phyloP scores from a whole-genome alignment of 352 stramenopile genomes.

The Globisporangium cystogenes region DNA sequence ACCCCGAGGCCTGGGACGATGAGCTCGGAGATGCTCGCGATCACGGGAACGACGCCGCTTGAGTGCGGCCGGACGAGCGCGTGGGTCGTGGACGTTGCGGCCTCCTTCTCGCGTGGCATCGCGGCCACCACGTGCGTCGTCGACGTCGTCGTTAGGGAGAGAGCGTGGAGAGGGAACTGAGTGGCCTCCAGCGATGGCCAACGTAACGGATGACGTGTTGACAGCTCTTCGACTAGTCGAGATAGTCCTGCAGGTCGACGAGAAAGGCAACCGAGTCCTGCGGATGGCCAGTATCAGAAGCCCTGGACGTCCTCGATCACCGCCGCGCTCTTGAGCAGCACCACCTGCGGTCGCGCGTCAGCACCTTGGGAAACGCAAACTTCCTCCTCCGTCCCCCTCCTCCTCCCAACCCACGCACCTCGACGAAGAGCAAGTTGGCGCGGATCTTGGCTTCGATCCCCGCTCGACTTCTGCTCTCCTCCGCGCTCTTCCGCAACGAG shows the following conservation, averaged over 20 bases:
- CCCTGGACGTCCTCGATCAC: constrained; percentile 12
- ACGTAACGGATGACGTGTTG: no score
- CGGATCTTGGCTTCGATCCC: constrained; percentile 23
- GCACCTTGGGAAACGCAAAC: no score
- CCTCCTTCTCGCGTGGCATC: neutral
- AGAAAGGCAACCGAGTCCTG: no score
- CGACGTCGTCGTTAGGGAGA: neutral
- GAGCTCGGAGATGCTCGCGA: constrained; percentile 10
- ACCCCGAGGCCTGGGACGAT: constrained; percentile 10
- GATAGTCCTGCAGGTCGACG: no score
- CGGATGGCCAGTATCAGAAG: no score
- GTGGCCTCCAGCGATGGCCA: neutral
- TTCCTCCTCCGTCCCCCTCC: no score
- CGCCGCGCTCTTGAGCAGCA: constrained; percentile 9
- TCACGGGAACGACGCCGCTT: neutral
- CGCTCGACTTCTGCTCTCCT: constrained; percentile 3
- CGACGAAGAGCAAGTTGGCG: constrained; percentile 35
- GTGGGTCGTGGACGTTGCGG: neutral
- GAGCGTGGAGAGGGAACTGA: neutral
- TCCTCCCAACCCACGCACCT: no score
- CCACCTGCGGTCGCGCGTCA: constrained; percentile 1
- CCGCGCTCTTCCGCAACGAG: constrained; percentile 4
- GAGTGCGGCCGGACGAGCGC: neutral
- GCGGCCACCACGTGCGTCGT: no score
- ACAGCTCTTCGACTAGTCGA: no score